Evolutionary conservation across 2,329 filamentous ascomycete species (phyloP).

Genomic region (Fusarium decemcellulare): DNA sequence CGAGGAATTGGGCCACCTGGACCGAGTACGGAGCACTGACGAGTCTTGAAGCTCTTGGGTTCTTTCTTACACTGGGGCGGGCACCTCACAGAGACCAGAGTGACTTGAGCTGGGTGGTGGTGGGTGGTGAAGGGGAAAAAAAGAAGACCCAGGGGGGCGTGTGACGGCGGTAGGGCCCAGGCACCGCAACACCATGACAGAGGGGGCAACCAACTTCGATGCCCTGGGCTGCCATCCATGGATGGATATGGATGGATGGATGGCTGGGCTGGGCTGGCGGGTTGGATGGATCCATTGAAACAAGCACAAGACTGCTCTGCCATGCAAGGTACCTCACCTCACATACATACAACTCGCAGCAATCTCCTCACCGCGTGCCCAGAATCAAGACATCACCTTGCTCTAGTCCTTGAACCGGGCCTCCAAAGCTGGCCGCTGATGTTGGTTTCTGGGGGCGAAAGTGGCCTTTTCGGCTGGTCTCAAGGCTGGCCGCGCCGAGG

Average conservation of each 20-base stretch:
- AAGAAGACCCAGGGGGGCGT: slow-evolving; percentile 9
- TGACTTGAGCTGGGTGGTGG: neutral
- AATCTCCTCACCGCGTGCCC: slow-evolving; percentile 11
- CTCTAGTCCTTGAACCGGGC: slow-evolving; percentile 17
- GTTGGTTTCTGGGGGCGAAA: slow-evolving; percentile 34
- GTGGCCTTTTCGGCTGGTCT: slow-evolving; percentile 6
- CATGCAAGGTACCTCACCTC: slow-evolving; percentile 32
- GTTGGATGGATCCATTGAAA: slow-evolving; percentile 16
- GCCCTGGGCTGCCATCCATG: slow-evolving; percentile 5
- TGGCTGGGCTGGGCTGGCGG: slow-evolving; percentile 10
- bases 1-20: slow-evolving; percentile 10
- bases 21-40: neutral
- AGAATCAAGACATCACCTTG: slow-evolving; percentile 10
- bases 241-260: slow-evolving; percentile 7
- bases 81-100: neutral
- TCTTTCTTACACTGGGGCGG: neutral
- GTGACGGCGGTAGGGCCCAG: neutral
- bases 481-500: slow-evolving; percentile 12
- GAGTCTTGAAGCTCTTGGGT: neutral
- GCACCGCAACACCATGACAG: slow-evolving; percentile 11
- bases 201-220: slow-evolving; percentile 14
- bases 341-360: slow-evolving; percentile 17
- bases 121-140: slow-evolving; percentile 7
- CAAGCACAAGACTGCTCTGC: slow-evolving; percentile 10
- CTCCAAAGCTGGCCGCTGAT: slow-evolving; percentile 28